Base-by-base conservation (phyloP, 257 asterid genomes). In the Solanum bulbocastanum region DNA sequence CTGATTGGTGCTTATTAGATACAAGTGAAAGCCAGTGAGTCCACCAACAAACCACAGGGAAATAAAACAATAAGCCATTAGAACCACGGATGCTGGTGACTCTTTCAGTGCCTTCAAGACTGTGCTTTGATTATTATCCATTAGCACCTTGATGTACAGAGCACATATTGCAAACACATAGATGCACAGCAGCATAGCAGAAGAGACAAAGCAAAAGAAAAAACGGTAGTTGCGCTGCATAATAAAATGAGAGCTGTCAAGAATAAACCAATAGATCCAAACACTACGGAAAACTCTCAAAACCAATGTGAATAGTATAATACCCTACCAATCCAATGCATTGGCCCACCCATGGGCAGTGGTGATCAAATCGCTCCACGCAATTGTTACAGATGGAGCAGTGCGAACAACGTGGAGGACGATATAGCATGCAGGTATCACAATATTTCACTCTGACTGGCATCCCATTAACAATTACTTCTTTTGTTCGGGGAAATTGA, bases 291-390 rank as follows among this genome's bases (percentile, higher is more conserved):
- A 44, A 9, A 42, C 23, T 27, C 85, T 25, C 20, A 22, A n/a
- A 56, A 74, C 68, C 87, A 46, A 82, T 23, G 36, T 35, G 46
- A 76, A n/a, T 66, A 73, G 88, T 74, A 60, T 44, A 88, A 83
- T 75, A 86, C 73, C 93, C 83, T 92, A 97, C 99, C 98, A 94
- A 60, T 87, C 99, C 99, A 85, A 97, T 93, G 93, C 99, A 96
- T 92, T 97, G 99, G 79, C 98, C 99, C 52, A 97, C 99, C 99
- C 99, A 97, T 84, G 99, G 99, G 92, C 99, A 97, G 93, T 97
- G 99, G 89, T 97, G 99, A 90, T 96, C 99, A 86, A 97, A 97
- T 71, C 98, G 98, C 93, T 96, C 98, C 72, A 97, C 98, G 72
- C 99, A 95, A 87, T 97, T 97, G 92, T 97, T 94, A 90, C 99